Evolutionary conservation across 139 green algal species (phyloP).

Genomic region (Tetraselmis chui): DNA sequence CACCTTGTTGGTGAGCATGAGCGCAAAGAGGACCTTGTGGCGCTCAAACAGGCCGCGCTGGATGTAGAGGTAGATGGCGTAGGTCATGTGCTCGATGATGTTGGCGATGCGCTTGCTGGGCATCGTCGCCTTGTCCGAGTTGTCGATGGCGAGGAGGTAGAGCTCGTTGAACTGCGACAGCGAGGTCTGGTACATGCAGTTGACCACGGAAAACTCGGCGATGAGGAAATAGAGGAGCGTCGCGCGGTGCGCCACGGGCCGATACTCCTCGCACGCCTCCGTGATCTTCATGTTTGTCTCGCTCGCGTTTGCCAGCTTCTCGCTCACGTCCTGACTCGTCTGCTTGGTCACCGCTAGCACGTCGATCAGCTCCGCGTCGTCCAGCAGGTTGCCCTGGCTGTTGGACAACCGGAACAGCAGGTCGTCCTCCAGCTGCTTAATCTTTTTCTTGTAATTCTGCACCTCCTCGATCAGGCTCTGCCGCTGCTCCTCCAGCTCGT

Average conservation of each 20-base stretch:
- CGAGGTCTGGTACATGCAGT: constrained; percentile 94
- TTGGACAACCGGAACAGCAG: constrained; percentile 80
- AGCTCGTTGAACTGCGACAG: constrained; percentile 71
- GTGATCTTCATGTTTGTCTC: constrained; percentile 91
- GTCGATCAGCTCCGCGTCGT: constrained; percentile 92
- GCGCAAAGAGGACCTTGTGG: constrained; percentile 91
- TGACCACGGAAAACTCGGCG: constrained; percentile 82
- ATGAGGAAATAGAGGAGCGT: constrained; percentile 93
- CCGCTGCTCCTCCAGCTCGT: constrained; percentile 89
- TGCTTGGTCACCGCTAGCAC: constrained; percentile 90
- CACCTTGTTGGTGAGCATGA: constrained; percentile 85
- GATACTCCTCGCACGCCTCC: constrained; percentile 92
- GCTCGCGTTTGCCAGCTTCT: constrained; percentile 79
- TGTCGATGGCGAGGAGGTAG: constrained; percentile 71
- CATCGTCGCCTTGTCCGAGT: constrained; percentile 71
- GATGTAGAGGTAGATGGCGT: constrained; percentile 86
- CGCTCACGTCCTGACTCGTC: constrained; percentile 77
- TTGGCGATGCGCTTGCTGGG: constrained; percentile 86
- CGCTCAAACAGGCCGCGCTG: constrained; percentile 91
- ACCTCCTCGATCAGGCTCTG: constrained; percentile 84
- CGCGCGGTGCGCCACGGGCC: constrained; percentile 78
- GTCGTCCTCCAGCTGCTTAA: constrained; percentile 92
- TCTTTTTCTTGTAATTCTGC: constrained; percentile 85
- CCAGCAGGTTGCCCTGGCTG: constrained; percentile 86
- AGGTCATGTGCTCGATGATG: constrained; percentile 92